These are phyloP conservation scores for Microsporum audouinii DNA, from an alignment of 2,329 filamentous ascomycete genomes.

Conservation along the genomic window DNA sequence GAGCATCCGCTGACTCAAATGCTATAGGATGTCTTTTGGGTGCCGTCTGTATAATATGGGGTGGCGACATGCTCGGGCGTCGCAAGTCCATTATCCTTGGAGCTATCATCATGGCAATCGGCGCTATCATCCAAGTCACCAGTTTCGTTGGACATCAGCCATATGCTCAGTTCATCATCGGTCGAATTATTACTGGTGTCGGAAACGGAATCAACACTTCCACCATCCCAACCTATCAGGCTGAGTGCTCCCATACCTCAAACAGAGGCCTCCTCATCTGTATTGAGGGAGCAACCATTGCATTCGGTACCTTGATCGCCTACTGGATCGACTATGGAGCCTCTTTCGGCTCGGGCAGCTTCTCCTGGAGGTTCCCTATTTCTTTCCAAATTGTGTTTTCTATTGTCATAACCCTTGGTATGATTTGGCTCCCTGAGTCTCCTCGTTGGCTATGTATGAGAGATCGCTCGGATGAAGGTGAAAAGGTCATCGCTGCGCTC, in stretches of 20 bases:
- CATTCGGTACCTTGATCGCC: slow-evolving; percentile 36
- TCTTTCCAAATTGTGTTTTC: slow-evolving; percentile 40
- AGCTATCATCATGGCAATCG: slow-evolving; percentile 35
- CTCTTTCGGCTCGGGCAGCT: slow-evolving; percentile 13
- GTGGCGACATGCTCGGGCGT: slow-evolving; percentile 21
- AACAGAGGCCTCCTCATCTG: slow-evolving; percentile 48
- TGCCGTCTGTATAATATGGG: slow-evolving; percentile 19
- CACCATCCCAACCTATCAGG: slow-evolving; percentile 39
- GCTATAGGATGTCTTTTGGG: slow-evolving; percentile 19
- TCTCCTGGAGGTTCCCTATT: slow-evolving; percentile 38
- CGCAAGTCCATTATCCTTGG: slow-evolving; percentile 42
- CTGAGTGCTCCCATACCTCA: slow-evolving; percentile 38
- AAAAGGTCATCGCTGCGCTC: slow-evolving; percentile 37
- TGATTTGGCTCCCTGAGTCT: slow-evolving; percentile 29
- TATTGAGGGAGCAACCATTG: slow-evolving; percentile 39
- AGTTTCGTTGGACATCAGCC: slow-evolving; percentile 22
- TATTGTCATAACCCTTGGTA: slow-evolving; percentile 29
- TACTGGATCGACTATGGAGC: slow-evolving; percentile 37
- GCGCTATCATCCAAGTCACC: slow-evolving; percentile 17
- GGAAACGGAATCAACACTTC: slow-evolving; percentile 43
- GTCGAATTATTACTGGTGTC: slow-evolving; percentile 38
- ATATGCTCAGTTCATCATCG: slow-evolving; percentile 38
- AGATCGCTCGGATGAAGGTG: slow-evolving; percentile 33
- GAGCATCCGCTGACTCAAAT: neutral
- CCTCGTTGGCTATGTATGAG: slow-evolving; percentile 20